phyloP scores from a whole-genome alignment of 176 grass and related monocot species.

The Cenchrus americanus region DNA sequence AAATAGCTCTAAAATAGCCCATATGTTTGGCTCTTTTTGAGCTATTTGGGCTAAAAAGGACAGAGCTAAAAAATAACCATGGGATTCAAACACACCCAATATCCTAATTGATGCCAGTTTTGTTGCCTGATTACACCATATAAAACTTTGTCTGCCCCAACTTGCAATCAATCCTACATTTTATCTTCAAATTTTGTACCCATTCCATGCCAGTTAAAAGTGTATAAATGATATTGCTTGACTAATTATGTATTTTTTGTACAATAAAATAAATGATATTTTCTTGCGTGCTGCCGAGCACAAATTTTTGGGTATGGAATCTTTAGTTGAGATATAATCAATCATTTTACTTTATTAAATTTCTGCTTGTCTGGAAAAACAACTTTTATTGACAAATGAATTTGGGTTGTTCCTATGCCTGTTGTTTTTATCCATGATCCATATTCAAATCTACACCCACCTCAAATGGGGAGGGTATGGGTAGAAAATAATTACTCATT shows the following conservation, averaged over 20 bases:
- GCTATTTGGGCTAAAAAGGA: too few species aligned
- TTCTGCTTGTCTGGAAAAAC: slow-evolving; percentile 1
- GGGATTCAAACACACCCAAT: neutral
- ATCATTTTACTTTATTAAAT: slow-evolving; percentile 15
- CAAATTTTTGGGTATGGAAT: neutral
- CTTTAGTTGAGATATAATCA: slow-evolving; percentile 18
- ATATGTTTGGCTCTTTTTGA: too few species aligned
- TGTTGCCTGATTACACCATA: neutral
- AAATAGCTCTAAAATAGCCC: too few species aligned
- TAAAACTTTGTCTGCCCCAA: neutral
- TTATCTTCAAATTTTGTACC: neutral
- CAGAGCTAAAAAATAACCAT: too few species aligned
- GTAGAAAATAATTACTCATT: too few species aligned
- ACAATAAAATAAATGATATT: neutral
- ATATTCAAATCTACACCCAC: too few species aligned
- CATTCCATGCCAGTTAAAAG: neutral
- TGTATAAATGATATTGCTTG: slow-evolving; percentile 2
- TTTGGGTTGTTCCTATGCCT: slow-evolving; percentile 6
- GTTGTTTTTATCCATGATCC: too few species aligned
- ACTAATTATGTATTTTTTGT: slow-evolving; percentile 22
- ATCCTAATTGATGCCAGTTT: slow-evolving; percentile 1
- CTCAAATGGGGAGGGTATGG: too few species aligned
- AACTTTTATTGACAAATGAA: neutral
- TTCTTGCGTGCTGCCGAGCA: neutral
- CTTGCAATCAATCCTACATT: neutral